These are phyloP conservation scores for Neostapfia colusana DNA, from an alignment of 176 grass and related monocot species.

Conservation along the genomic window DNA sequence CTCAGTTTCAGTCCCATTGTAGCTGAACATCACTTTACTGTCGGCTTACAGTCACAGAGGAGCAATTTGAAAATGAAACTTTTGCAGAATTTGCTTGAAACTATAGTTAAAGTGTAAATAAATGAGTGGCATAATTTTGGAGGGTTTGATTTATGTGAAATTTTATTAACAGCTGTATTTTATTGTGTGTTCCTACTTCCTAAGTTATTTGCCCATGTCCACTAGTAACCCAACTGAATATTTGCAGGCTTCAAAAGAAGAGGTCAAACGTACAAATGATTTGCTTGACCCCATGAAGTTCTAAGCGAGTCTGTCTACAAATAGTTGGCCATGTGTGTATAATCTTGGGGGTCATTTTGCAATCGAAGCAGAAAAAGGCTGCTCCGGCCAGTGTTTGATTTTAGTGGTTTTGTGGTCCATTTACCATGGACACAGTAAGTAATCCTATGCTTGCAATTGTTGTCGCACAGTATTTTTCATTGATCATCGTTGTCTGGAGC, in stretches of 20 bases:
- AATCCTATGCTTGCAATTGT: slow-evolving; percentile 32
- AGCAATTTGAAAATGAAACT: neutral
- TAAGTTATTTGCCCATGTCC: neutral
- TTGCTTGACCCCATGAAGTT: slow-evolving; percentile 12
- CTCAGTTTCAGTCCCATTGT: neutral
- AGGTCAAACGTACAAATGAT: slow-evolving; percentile 45
- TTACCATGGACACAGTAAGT: slow-evolving; percentile 1
- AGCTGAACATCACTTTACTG: neutral
- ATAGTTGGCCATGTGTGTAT: slow-evolving; percentile 47
- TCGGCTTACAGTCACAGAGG: neutral
- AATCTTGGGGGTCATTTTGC: slow-evolving; percentile 39
- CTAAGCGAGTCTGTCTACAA: slow-evolving; percentile 28
- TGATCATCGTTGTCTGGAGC: slow-evolving; percentile 33
- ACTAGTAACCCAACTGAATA: slow-evolving; percentile 16
- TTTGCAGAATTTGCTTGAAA: neutral
- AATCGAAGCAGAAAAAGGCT: slow-evolving; percentile 28
- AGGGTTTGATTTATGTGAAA: neutral
- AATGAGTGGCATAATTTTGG: neutral
- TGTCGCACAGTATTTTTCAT: slow-evolving; percentile 40
- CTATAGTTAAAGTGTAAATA: neutral
- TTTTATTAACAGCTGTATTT: neutral
- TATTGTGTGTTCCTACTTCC: neutral
- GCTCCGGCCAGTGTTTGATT: slow-evolving; percentile 32
- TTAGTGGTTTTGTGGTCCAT: slow-evolving; percentile 31
- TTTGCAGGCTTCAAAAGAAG: slow-evolving; percentile 28